Base-by-base conservation (phyloP, 2,329 filamentous ascomycete species). In the Didymella glomerata region DNA sequence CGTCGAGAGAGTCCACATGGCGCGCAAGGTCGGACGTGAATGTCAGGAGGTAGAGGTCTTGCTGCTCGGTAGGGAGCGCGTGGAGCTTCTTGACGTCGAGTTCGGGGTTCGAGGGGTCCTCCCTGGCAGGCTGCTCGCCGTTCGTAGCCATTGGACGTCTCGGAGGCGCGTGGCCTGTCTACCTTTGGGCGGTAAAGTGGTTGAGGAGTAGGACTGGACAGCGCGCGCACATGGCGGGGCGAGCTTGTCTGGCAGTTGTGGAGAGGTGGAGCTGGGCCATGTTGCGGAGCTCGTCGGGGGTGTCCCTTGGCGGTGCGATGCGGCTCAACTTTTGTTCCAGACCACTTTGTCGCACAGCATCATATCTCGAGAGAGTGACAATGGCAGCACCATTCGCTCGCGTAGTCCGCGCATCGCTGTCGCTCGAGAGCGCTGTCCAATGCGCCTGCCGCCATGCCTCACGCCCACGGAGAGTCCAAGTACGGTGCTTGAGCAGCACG, bases 61-160 rank as follows among this genome's bases (percentile, higher is more conserved):
- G 95, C 77, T 99, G 95, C 80, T 99, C 95, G 53, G 91, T 88
- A 42, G 94, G 92, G 46, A 98, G 86, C 51, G 91, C 85, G 78
- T 97, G 90, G 47, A 99, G 88, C 83, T 97, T 97, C 71, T 88
- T 82, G 68, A 97, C 81, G 75, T 99, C 93, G 76, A 99, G 90
- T 82, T 97, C 91, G 49, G 89, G 89, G 72, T 86, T 89, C 56
- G 80, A 72, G 60, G 82, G 78, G 56, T 60, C 63, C 45, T 68
- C 65, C 69, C 69, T 65, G 78, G 81, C 49, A 48, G 70, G 57
- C 45, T 66, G 67, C 24, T 64, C 62, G 45, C 74, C 72, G 38
- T 62, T 57, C 36, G 70, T 64, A 22, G 69, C 65, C 73, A 76
- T 77, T 57, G 44, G 61, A 32, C 53, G 40, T 48, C 54, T 30